Percentiles rank a stretch among this genome's conserved stretches.
Conservation (phyloP, 306 rosid species). For the Castanea sativa region DNA sequence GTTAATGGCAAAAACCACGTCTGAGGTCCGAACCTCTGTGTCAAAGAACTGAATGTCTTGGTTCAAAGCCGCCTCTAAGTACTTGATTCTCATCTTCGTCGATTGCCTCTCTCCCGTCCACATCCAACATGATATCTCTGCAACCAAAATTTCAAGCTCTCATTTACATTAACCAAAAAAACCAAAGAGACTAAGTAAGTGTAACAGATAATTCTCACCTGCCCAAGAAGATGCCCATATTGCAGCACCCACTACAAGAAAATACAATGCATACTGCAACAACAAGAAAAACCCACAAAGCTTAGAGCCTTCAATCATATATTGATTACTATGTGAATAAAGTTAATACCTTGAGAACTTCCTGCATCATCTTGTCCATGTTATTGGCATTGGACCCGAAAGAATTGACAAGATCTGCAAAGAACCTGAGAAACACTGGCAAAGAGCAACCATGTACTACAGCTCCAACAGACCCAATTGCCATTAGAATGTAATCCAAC, state of each 20-base stretch:
- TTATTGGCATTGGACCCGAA: conserved; percentile 86
- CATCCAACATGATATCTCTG: conserved; percentile 99
- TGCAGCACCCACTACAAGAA: conserved; percentile 96
- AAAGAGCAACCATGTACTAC: conserved; percentile 89
- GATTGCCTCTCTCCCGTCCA: conserved; percentile 98
- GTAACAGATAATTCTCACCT: conserved; percentile 41
- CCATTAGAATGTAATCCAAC: conserved; percentile 76
- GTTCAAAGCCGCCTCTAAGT: conserved; percentile 80
- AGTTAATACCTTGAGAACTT: conserved; percentile 73
- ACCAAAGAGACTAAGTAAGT: background rate
- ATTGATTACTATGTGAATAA: background rate
- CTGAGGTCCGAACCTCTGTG: conserved; percentile 91
- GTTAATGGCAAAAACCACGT: conserved; percentile 87
- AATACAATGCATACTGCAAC: conserved; percentile 93
- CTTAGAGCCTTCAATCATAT: conserved; percentile 6
- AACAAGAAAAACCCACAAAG: background rate
- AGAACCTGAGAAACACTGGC: conserved; percentile 91
- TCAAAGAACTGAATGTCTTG: conserved; percentile 93
- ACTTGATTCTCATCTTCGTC: conserved; percentile 94
- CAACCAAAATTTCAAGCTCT: conserved; percentile 18
- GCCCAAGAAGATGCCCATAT: conserved; percentile 99
- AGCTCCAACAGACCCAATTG: conserved; percentile 86
- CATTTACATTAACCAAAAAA: conserved; percentile 6
- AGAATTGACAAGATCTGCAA: conserved; percentile 97
- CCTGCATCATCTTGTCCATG: conserved; percentile 80